phyloP scores from a whole-genome alignment of 2,329 filamentous ascomycete genomes.

The Penicillium sp. region DNA sequence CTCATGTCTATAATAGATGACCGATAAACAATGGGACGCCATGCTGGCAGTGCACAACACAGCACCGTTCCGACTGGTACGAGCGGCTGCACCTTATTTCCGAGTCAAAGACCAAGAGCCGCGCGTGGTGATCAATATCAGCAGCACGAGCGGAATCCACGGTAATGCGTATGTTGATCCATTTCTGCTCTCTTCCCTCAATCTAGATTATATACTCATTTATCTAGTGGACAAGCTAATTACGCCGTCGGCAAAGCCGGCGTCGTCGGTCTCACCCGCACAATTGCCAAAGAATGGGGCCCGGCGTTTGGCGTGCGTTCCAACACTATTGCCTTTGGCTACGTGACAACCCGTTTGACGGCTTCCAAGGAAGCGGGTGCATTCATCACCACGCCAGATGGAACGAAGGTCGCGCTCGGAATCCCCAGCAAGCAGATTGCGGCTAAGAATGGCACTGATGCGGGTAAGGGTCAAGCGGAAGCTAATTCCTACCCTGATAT shows the following conservation, averaged over 20 bases:
- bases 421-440: constrained; percentile 59
- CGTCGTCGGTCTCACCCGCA: constrained; percentile 75
- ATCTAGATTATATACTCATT: constrained; percentile 1
- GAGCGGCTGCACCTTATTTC: constrained; percentile 78
- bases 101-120: constrained; percentile 76
- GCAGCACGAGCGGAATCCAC: constrained; percentile 71
- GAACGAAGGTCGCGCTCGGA: constrained; percentile 66
- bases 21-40: constrained; percentile 85
- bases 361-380: constrained; percentile 78
- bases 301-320: constrained; percentile 72
- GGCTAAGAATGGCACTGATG: constrained; percentile 24
- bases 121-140: constrained; percentile 76
- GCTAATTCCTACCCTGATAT: constrained; percentile 59
- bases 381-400: constrained; percentile 69
- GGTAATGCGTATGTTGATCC: constrained; percentile 59
- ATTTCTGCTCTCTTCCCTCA: not conserved
- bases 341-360: constrained; percentile 73
- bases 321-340: constrained; percentile 79
- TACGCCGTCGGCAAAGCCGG: constrained; percentile 82
- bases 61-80: constrained; percentile 76
- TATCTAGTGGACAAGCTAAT: constrained; percentile 66
- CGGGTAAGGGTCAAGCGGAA: constrained; percentile 23
- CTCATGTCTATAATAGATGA: constrained; percentile 49
- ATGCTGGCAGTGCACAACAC: constrained; percentile 79
- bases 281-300: constrained; percentile 89